Evolutionary conservation across 2,329 filamentous ascomycete genomes (phyloP), one percentile per base, ranked within the genome.

Genomic region (Neonectria hederae): DNA sequence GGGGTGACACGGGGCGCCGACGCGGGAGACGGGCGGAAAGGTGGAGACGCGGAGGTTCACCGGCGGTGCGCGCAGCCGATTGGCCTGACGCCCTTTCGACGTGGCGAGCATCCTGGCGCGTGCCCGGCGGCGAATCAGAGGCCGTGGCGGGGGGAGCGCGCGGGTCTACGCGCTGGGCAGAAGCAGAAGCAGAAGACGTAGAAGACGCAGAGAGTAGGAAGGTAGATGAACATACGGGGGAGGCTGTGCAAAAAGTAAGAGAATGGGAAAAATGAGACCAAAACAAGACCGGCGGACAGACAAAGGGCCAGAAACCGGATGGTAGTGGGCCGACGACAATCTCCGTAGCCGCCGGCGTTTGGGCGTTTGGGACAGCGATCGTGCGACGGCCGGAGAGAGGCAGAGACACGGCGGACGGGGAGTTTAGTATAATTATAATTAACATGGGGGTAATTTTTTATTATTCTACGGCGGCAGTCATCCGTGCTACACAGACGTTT

Each of bases 281-380:
- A 61, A 68, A 54, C n/a, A n/a, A 62, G 24, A 48, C 43, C 8
- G 49, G 53, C 24, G 43, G 53, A 13, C 54, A 51, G 21, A 42
- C 38, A 42, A 42, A 40, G 48, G 26, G 8, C 48, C 52, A 62
- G 51, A 63, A 62, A 57, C 57, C 62, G 53, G 54, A 58, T 60
- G 52, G 43, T 38, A 51, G 65, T 72, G 67, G 66, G 62, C 62
- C 65, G 66, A 69, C 59, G 43, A 62, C 63, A 69, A 74, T 75
- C 55, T 74, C 69, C 59, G 62, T 72, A 74, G 61, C 70, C 72
- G 72, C 72, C 55, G 55, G 52, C 26, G 35, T 54, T 26, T 53
- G 57, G 59, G 64, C 21, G 35, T 53, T 26, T 53, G 57, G 59
- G 65, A 35, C 24, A 49, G 48, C 46, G 49, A 48, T 69, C 64